Conservation (phyloP, 2,329 filamentous ascomycete genomes). For the Domatiomyces globalis region DNA sequence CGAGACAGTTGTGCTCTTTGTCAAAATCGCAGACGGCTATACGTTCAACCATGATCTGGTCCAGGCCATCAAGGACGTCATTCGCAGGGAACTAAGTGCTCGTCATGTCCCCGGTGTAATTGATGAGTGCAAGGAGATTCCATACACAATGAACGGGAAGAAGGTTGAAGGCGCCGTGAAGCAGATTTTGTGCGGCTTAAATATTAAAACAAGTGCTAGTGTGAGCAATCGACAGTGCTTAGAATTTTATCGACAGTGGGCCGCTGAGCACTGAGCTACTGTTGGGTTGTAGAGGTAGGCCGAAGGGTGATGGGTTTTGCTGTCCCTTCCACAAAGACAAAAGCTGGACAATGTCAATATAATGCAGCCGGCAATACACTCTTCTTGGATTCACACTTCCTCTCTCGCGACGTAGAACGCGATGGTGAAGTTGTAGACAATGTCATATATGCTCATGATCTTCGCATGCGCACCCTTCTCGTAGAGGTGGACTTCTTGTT, state of each 20-base stretch:
- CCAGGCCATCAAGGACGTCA: slow-evolving; percentile 48
- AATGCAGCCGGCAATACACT: no score
- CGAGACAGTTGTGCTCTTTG: slow-evolving; percentile 77
- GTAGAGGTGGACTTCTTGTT: no score
- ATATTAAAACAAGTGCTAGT: slow-evolving; percentile 77
- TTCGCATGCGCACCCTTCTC: no score
- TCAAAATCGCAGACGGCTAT: slow-evolving; percentile 54
- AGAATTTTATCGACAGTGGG: slow-evolving; percentile 78
- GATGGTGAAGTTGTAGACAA: no score
- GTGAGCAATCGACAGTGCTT: slow-evolving; percentile 85
- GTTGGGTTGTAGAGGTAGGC: neutral
- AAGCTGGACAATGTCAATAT: no score
- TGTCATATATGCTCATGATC: no score
- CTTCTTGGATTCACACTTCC: no score
- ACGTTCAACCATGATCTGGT: slow-evolving; percentile 48
- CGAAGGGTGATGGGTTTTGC: no score
- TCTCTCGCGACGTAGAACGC: no score
- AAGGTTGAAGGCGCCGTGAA: slow-evolving; percentile 97
- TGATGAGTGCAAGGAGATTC: slow-evolving; percentile 73
- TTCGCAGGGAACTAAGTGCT: slow-evolving; percentile 68
- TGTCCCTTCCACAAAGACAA: no score
- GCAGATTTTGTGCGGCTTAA: slow-evolving; percentile 78
- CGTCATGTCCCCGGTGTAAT: slow-evolving; percentile 78
- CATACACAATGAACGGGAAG: slow-evolving; percentile 87
- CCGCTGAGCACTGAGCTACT: slow-evolving; percentile 32